Conservation (phyloP, 495 filamentous ascomycete species). For the Extremus antarcticus region DNA sequence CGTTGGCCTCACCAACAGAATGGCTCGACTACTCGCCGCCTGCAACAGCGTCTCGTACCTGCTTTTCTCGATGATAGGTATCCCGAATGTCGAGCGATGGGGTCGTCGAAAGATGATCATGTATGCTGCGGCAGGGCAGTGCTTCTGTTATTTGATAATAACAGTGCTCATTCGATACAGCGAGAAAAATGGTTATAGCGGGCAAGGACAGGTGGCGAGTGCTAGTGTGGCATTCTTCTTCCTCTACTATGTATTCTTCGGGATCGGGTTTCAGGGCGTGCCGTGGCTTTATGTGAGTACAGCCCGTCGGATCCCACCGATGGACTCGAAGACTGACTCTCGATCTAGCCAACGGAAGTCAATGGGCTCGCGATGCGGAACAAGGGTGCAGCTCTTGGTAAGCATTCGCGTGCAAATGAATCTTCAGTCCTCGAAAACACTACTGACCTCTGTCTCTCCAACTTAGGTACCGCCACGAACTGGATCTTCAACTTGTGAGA, state of each 20-base stretch:
- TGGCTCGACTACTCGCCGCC: slow-evolving; percentile 41
- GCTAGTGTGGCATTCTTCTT: slow-evolving; percentile 34
- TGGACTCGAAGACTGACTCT: background rate
- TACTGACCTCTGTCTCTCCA: too few relatives aligned
- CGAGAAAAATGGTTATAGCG: slow-evolving; percentile 24
- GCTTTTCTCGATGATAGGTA: slow-evolving; percentile 36
- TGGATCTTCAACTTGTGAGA: slow-evolving; percentile 49
- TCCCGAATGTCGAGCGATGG: slow-evolving; percentile 39
- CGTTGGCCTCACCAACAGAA: slow-evolving; percentile 36
- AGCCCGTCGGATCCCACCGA: too few relatives aligned
- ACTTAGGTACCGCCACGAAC: slow-evolving; percentile 48
- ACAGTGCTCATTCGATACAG: slow-evolving; percentile 42
- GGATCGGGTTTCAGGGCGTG: slow-evolving; percentile 26
- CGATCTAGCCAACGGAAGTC: slow-evolving; percentile 54
- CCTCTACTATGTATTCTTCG: slow-evolving; percentile 27
- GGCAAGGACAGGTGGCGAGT: slow-evolving; percentile 23
- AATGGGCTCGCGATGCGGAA: slow-evolving; percentile 47
- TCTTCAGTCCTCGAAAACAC: too few relatives aligned
- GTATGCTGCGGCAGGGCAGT: slow-evolving; percentile 38
- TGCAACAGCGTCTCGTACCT: slow-evolving; percentile 43
- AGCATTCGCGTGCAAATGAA: too few relatives aligned
- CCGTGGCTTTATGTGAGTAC: slow-evolving; percentile 7
- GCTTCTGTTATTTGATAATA: slow-evolving; percentile 45
- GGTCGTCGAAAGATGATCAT: slow-evolving; percentile 45
- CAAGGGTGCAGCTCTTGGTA: slow-evolving; percentile 39